A percentile compares a stretch with the other conserved stretches of the same genome.
These are phyloP conservation scores for Penicillium capsulatum DNA, from an alignment of 2,329 filamentous ascomycete genomes.

Conservation along the genomic window DNA sequence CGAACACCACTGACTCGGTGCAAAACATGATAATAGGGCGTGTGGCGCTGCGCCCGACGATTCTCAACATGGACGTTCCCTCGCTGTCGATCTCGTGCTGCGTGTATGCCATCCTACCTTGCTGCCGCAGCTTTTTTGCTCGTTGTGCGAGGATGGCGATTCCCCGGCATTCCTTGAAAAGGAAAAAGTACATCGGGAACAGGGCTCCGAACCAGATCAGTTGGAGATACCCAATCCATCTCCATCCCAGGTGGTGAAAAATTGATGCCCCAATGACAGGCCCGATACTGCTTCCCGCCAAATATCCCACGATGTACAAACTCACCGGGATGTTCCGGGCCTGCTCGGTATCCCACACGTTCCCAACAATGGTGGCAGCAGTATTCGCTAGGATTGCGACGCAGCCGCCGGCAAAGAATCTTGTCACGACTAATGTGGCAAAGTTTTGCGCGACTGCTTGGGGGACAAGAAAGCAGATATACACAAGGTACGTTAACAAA, in stretches of 20 bases:
- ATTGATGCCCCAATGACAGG: slow-evolving; percentile 44
- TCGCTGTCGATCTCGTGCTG: slow-evolving; percentile 36
- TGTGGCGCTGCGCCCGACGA: slow-evolving; percentile 35
- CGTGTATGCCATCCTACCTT: slow-evolving; percentile 26
- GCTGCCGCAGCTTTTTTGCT: slow-evolving; percentile 33
- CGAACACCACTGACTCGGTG: slow-evolving; percentile 44
- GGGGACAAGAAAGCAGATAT: slow-evolving; percentile 43
- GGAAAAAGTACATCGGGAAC: slow-evolving; percentile 39
- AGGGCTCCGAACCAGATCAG: slow-evolving; percentile 38
- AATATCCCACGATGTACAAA: slow-evolving; percentile 41
- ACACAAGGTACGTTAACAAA: slow-evolving; percentile 33
- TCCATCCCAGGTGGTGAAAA: slow-evolving; percentile 19
- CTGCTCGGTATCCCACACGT: slow-evolving; percentile 33
- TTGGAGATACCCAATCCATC: slow-evolving; percentile 44
- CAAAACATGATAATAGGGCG: slow-evolving; percentile 37
- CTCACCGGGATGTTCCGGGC: slow-evolving; percentile 39
- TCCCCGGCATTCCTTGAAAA: slow-evolving; percentile 42
- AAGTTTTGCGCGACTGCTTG: slow-evolving; percentile 45
- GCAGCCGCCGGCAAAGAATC: slow-evolving; percentile 44
- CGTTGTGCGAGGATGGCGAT: slow-evolving; percentile 39
- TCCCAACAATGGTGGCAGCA: slow-evolving; percentile 26
- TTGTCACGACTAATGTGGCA: slow-evolving; percentile 42
- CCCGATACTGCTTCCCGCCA: slow-evolving; percentile 44
- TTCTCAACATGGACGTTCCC: slow-evolving; percentile 20
- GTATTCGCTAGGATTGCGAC: slow-evolving; percentile 40